phyloP scores from a whole-genome alignment of 768 basidiomycete genomes.

The Tulasnella sp. region DNA sequence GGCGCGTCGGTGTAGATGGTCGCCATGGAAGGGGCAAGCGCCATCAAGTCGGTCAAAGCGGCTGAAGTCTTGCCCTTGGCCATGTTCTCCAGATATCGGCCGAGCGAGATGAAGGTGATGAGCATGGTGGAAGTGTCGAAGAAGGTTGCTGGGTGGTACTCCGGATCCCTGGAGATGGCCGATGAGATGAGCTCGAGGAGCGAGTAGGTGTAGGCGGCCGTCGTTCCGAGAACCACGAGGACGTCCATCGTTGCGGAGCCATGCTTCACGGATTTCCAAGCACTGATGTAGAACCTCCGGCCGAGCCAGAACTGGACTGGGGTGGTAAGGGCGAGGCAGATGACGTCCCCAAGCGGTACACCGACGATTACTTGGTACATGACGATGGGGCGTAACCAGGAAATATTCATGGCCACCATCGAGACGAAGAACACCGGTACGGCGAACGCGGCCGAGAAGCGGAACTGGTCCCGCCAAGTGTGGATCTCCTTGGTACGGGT shows the following conservation, averaged over 20 bases:
- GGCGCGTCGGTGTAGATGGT: conserved; percentile 89
- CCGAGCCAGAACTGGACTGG: conserved; percentile 94
- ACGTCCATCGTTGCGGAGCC: conserved; percentile 95
- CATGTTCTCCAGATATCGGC: conserved; percentile 91
- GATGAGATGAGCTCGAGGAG: conserved; percentile 63
- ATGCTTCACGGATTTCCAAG: conserved; percentile 88
- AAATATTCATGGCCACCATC: conserved; percentile 75
- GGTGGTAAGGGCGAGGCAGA: conserved; percentile 72
- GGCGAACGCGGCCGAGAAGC: conserved; percentile 71
- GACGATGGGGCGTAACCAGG: conserved; percentile 54
- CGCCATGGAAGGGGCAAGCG: conserved; percentile 90
- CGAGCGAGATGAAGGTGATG: conserved; percentile 93
- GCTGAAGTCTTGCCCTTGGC: conserved; percentile 97
- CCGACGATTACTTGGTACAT: conserved; percentile 53
- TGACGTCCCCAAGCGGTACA: conserved; percentile 75
- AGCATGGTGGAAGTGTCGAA: conserved; percentile 99
- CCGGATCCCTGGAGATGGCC: conserved; percentile 56
- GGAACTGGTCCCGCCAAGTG: conserved; percentile 79
- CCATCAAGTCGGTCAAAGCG: conserved; percentile 94
- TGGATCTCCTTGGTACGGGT: conserved; percentile 86
- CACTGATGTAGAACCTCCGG: conserved; percentile 77
- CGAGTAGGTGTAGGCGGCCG: conserved; percentile 91
- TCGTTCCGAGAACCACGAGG: conserved; percentile 90
- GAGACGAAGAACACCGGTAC: conserved; percentile 89
- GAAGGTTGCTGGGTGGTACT: conserved; percentile 80